A percentile compares a stretch with the other conserved stretches of the same genome.
Conservation (phyloP, 1,284 basidiomycete species). For the Omphalotus olearius region DNA sequence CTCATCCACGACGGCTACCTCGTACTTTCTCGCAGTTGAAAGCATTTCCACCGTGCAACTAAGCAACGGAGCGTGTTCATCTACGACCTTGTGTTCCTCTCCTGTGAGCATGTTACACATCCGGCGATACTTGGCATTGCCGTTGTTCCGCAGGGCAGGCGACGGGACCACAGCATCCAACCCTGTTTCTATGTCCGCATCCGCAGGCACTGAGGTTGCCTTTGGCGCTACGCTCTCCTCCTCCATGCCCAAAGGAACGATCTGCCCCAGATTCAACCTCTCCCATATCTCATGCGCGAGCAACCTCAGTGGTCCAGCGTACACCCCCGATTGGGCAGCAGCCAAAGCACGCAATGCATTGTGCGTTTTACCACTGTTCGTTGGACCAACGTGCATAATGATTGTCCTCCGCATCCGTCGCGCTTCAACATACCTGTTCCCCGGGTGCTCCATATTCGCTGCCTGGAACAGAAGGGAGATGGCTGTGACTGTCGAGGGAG, state of each 20-base stretch:
- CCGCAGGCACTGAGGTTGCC: constrained; percentile 6
- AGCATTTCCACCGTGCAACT: constrained; percentile 97
- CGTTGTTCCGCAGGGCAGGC: constrained; percentile 33
- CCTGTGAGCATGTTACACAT: constrained; percentile 90
- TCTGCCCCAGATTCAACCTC: constrained; percentile 85
- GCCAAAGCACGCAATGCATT: constrained; percentile 88
- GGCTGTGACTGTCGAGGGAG: constrained; percentile 25
- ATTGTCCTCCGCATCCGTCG: constrained; percentile 65
- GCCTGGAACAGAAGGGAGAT: constrained; percentile 37
- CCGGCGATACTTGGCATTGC: constrained; percentile 51
- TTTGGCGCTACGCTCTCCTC: constrained; percentile 14
- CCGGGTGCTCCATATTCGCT: constrained; percentile 35
- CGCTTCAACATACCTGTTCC: constrained; percentile 35
- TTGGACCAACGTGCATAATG: constrained; percentile 96
- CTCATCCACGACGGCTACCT: constrained; percentile 95
- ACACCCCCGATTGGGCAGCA: constrained; percentile 70
- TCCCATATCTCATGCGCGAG: constrained; percentile 96
- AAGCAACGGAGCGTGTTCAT: constrained; percentile 51
- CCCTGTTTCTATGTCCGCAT: constrained; percentile 27
- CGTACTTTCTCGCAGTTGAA: constrained; percentile 41
- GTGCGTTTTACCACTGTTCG: constrained; percentile 97
- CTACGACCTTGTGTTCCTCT: constrained; percentile 81
- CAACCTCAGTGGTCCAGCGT: constrained; percentile 88
- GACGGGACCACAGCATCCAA: constrained; percentile 24
- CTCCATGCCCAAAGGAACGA: constrained; percentile 58